Conservation (phyloP, 345 rosid species). For the Citrus reticulata region DNA sequence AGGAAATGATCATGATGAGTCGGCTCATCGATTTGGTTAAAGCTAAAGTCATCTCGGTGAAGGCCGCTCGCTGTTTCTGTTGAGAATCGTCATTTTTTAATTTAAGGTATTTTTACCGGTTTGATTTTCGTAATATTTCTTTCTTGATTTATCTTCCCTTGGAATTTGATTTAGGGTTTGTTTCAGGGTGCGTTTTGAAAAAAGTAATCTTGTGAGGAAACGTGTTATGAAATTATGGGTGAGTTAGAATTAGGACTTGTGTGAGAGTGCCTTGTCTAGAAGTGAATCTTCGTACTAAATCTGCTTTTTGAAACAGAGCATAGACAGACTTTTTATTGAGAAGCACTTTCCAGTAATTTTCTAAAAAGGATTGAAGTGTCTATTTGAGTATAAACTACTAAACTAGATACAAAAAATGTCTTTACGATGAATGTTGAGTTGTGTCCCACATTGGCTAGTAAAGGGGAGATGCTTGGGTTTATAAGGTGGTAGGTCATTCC, state of each 20-base stretch:
- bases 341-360: background rate
- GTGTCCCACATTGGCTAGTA: too few species aligned
- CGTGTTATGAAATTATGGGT: background rate
- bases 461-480: too few species aligned
- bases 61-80: background rate
- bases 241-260: background rate
- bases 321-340: background rate
- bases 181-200: background rate
- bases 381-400: background rate
- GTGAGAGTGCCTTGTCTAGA: background rate
- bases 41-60: background rate
- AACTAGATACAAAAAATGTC: background rate
- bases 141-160: background rate
- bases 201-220: too few species aligned
- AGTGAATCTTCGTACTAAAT: background rate
- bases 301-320: background rate
- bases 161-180: background rate
- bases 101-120: background rate
- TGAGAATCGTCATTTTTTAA: background rate
- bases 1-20: constrained; percentile 3
- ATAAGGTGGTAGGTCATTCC: too few species aligned
- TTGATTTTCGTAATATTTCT: background rate
- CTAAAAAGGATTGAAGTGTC: background rate
- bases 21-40: background rate
- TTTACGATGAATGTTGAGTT: background rate